These are phyloP conservation scores for Coemansia sp. DNA, from an alignment of 192 early-diverging fungal species.

Conservation along the genomic window DNA sequence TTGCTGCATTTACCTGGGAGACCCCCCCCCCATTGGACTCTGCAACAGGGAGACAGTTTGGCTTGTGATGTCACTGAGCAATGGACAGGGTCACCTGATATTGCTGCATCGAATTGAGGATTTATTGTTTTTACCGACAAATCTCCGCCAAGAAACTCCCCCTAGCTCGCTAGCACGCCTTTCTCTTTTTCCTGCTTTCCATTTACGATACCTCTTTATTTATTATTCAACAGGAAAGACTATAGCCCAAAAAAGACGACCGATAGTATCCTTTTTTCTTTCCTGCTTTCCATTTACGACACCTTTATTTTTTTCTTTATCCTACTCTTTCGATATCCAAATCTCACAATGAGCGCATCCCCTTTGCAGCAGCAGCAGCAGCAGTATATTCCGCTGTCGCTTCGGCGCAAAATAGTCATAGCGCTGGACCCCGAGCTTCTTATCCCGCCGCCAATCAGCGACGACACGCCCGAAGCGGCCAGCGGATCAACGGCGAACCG, in stretches of 20 bases:
- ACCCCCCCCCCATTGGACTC: too few species aligned
- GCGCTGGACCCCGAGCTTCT: constrained; percentile 36
- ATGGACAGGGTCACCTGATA: background rate
- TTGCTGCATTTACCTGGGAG: too few species aligned
- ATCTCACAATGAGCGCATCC: background rate
- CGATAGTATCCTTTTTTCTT: background rate
- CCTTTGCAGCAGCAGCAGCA: too few species aligned
- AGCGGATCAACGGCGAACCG: constrained; percentile 3
- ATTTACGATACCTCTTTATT: too few species aligned
- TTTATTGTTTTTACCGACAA: background rate
- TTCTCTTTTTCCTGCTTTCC: constrained; percentile 6
- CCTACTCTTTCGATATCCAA: too few species aligned
- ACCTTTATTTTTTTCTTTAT: too few species aligned
- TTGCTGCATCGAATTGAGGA: too few species aligned
- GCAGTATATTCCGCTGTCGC: constrained; percentile 37
- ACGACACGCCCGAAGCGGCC: constrained; percentile 1
- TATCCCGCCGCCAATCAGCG: background rate
- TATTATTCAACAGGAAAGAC: too few species aligned
- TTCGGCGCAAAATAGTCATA: constrained; percentile 48
- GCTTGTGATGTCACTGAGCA: too few species aligned
- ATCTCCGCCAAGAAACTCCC: constrained; percentile 4
- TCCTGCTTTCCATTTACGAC: background rate
- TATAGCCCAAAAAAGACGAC: too few species aligned
- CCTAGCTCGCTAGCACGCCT: too few species aligned
- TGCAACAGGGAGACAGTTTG: background rate